Evolutionary conservation across 768 basidiomycete species (phyloP).

Genomic region (Naganishia onofrii): DNA sequence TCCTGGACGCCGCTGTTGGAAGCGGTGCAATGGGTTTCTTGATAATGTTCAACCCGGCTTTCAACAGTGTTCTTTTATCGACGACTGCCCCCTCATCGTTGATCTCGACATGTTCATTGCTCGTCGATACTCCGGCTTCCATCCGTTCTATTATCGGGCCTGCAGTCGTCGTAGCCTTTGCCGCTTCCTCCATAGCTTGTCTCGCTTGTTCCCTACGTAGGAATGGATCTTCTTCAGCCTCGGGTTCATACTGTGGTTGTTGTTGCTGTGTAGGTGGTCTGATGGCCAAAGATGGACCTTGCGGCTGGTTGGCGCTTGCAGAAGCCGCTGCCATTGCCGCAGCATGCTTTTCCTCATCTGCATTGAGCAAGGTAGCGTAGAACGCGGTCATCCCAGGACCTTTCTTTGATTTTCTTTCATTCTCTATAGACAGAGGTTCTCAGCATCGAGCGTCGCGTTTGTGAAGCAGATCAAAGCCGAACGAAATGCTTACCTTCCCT

Average conservation of each 20-base stretch:
- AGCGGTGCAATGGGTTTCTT: conserved; percentile 56
- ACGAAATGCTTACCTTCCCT: conserved; percentile 69
- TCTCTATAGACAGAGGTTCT: conserved; percentile 44
- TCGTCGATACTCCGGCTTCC: conserved; percentile 24
- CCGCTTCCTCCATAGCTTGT: conserved; percentile 37
- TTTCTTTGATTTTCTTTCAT: conserved; percentile 44
- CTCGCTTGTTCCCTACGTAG: conserved; percentile 30
- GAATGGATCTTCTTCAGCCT: conserved; percentile 50
- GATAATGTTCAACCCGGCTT: conserved; percentile 87
- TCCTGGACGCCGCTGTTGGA: conserved; percentile 14
- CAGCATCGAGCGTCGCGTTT: too few species aligned
- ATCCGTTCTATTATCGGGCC: conserved; percentile 17
- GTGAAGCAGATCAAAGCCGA: neutral
- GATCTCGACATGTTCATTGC: conserved; percentile 68
- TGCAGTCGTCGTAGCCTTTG: conserved; percentile 17
- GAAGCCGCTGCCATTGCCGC: conserved; percentile 75
- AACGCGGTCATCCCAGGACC: conserved; percentile 53
- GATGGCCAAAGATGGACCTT: conserved; percentile 45
- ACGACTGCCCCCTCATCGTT: conserved; percentile 98
- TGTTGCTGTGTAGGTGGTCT: conserved; percentile 36
- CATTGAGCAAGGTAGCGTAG: conserved; percentile 51
- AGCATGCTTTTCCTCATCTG: conserved; percentile 60
- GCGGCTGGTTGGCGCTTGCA: conserved; percentile 23
- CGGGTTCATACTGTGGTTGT: conserved; percentile 36
- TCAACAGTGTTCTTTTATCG: conserved; percentile 86